Base-by-base conservation (phyloP, 805 yeast species). In the Candida sanyiensis region DNA sequence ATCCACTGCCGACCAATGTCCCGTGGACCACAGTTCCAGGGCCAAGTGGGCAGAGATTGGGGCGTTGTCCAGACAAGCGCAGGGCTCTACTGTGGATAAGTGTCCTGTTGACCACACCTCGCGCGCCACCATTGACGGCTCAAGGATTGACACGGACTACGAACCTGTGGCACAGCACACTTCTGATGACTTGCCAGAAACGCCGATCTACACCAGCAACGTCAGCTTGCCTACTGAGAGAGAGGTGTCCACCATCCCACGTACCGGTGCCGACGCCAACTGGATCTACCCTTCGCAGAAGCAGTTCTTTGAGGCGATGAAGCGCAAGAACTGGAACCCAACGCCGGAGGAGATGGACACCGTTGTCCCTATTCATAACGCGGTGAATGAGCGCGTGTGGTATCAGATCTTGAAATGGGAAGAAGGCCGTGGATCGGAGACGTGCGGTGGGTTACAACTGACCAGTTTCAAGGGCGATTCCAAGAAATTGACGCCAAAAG, bases 251-350 rank as follows among this genome's bases (percentile, higher is more conserved):
- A 73, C 94, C 3, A 89, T 89, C 29, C 97, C 96, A 33, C 66
- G 95, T 37, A 82, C 94, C 1, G 81, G 75, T 4, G 55, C 74
- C 1, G 68, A 68, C 12, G 51, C 70, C 1, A 83, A 89, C 63
- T 90, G 98, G 98, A 72, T 90, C 2, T 90, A 90, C 57, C 98
- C 98, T 7, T 85, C 96, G 4, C 95, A 90, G 58, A 84, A 85
- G 57, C 97, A 90, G 66, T 90, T 90, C 56, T 90, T 69, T 59
- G 93, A 87, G 42, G 96, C 97, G 8, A 93, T 90, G 97, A 68
- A 75, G 49, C 74, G 97, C 35, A 90, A 90, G 55, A 75, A 85
- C 41, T 86, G 95, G 88, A 71, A 79, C 37, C 96, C 97, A 2
- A 65, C 76, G 9, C 83, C 83, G 0, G 59, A 63, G 7, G 97